phyloP scores from a whole-genome alignment of 2,329 filamentous ascomycete genomes.

The Stachybotrys chartarum region DNA sequence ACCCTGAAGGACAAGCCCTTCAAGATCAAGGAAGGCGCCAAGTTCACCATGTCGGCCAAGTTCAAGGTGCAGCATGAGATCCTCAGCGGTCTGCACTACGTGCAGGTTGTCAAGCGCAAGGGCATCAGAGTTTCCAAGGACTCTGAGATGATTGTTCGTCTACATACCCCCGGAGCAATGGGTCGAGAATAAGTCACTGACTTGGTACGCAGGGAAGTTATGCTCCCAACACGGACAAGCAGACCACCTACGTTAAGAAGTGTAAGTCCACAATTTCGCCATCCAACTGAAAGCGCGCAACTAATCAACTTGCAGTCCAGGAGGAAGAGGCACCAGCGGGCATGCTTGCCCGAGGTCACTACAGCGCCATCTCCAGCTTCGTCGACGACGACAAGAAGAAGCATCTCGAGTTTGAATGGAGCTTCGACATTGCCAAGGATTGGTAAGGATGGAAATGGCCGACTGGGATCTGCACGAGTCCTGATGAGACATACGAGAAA shows the following conservation, averaged over 20 bases:
- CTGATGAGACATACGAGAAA: constrained; percentile 12
- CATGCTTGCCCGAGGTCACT: constrained; percentile 84
- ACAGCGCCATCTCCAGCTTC: constrained; percentile 84
- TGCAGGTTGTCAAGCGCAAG: constrained; percentile 89
- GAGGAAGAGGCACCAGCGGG: constrained; percentile 88
- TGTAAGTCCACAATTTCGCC: constrained; percentile 52
- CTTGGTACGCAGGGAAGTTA: constrained; percentile 65
- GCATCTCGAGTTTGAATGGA: constrained; percentile 91
- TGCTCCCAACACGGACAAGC: constrained; percentile 84
- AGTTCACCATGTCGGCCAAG: constrained; percentile 87
- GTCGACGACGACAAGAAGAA: constrained; percentile 90
- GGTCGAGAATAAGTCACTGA: background rate
- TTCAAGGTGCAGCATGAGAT: constrained; percentile 98
- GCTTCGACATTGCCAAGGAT: constrained; percentile 93
- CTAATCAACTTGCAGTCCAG: constrained; percentile 53
- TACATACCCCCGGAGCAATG: background rate
- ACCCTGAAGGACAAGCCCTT: constrained; percentile 88
- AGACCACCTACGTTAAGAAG: constrained; percentile 79
- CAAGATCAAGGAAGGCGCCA: constrained; percentile 91
- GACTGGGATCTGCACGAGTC: background rate
- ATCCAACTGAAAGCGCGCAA: background rate
- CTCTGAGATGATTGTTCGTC: constrained; percentile 91
- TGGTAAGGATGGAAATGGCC: constrained; percentile 54
- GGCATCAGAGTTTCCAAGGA: constrained; percentile 84
- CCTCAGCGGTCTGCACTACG: constrained; percentile 88